Percentiles rank a stretch among this genome's conserved stretches.
Conservation (phyloP, 805 yeast species). For the Starmera pachycereana region DNA sequence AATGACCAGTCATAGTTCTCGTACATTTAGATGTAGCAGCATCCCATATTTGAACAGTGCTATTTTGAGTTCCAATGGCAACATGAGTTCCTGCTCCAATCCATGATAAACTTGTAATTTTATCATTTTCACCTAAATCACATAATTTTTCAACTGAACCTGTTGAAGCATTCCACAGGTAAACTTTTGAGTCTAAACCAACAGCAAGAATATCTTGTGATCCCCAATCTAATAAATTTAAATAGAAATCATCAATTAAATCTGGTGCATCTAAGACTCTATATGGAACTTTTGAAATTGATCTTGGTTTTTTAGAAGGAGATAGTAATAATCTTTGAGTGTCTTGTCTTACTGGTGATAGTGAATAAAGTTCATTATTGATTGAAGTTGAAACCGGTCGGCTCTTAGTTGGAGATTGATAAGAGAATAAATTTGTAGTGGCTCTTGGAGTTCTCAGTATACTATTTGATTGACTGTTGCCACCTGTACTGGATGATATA, state of each 20-base stretch:
- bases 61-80: constrained; percentile 84
- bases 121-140: constrained; percentile 57
- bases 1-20: constrained; percentile 88
- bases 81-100: constrained; percentile 89
- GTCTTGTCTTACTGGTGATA: constrained; percentile 84
- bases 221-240: constrained; percentile 94
- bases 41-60: constrained; percentile 92
- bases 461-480: background rate
- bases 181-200: constrained; percentile 80
- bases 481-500: background rate
- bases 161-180: constrained; percentile 80
- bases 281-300: constrained; percentile 79
- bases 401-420: constrained; percentile 54
- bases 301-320: constrained; percentile 72
- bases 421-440: constrained; percentile 57
- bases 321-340: constrained; percentile 70
- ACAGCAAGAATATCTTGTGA: constrained; percentile 81
- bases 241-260: constrained; percentile 84
- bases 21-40: constrained; percentile 73
- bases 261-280: constrained; percentile 95
- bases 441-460: constrained; percentile 26
- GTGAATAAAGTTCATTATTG: constrained; percentile 66
- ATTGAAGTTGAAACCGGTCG: constrained; percentile 51
- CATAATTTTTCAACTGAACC: constrained; percentile 79
- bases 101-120: constrained; percentile 83